A percentile compares a stretch with the other conserved stretches of the same genome.
Evolutionary conservation across 1,284 basidiomycete genomes (phyloP).

Genomic region (Phlebopus sp.): DNA sequence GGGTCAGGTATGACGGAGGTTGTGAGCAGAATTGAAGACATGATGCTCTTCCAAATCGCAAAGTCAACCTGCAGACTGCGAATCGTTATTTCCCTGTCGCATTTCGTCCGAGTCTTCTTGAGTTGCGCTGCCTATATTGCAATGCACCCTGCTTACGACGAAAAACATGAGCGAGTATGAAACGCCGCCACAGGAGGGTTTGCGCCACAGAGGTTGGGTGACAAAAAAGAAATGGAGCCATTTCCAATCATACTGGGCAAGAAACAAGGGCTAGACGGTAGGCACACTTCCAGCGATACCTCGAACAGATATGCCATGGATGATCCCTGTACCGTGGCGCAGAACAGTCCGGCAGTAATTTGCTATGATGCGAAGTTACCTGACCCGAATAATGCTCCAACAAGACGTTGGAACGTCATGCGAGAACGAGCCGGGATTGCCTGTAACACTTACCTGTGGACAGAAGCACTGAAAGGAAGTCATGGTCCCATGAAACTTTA

Average conservation of each 20-base stretch:
- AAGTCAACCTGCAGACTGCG: too few species aligned
- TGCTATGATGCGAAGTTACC: neutral
- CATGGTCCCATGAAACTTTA: constrained; percentile 28
- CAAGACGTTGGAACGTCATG: constrained; percentile 8
- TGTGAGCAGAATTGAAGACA: constrained; percentile 11
- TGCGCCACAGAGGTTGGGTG: too few species aligned
- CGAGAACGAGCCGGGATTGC: constrained; percentile 12
- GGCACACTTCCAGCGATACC: neutral
- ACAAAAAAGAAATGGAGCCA: constrained; percentile 3
- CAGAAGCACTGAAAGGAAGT: constrained; percentile 18
- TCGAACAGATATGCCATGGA: constrained; percentile 9
- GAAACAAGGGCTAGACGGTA: constrained; percentile 2
- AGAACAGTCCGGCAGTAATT: neutral
- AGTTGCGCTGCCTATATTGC: too few species aligned
- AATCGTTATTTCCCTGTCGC: constrained; percentile 5
- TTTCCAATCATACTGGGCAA: constrained; percentile 16
- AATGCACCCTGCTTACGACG: too few species aligned
- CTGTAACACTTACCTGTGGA: constrained; percentile 11
- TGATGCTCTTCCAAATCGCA: too few species aligned
- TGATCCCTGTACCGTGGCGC: neutral
- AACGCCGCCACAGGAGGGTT: too few species aligned
- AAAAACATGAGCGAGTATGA: too few species aligned
- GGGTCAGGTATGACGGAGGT: constrained; percentile 21
- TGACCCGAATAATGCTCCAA: constrained; percentile 20
- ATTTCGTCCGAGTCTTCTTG: constrained; percentile 12